Evolutionary conservation across 768 basidiomycete genomes (phyloP), one percentile per base, ranked within the genome.

Genomic region (Lentinula sp.): DNA sequence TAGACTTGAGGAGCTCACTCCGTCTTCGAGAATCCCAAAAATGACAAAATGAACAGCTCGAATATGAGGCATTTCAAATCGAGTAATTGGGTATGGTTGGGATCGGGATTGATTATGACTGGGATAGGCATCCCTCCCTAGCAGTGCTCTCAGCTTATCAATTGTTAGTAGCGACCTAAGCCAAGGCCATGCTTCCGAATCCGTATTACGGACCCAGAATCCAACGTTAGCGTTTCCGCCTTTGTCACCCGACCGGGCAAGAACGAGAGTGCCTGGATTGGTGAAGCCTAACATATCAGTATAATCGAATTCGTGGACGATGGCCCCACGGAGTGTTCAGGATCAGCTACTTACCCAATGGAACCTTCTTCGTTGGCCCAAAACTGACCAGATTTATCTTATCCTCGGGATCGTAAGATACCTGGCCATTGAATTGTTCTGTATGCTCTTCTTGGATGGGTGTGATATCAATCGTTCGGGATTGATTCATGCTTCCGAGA

Each of bases 151-250:
- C 10, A 59, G 13, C 34, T 48, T 59, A 3, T 59, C 46, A 5
- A 59, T 59, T 10, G 57, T 59, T 10, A 59, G 40, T 32, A 59
- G 42, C 31, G 57, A 59, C 40, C 23, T 45, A 37, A 59, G 57
- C 55, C 55, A 56, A 7, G 55, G 55, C 57, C 57, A 59, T 21
- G 57, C 45, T 32, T 50, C 45, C 4, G 32, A 32, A 49, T 59
- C 16, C 10, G n/a, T 35, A 9, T 56, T 28, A n/a, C 45, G 10
- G 37, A 59, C 57, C 57, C 57, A 59, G 15, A 59, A 50, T 13
- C 57, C 57, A n/a, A 59, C 57, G 28, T 59, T 59, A 23, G 57
- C 45, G 34, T 59, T 59, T 28, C 34, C 57, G 21, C 57, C 57
- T 39, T 59, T 59, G 34, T 59, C 57, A 13, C 57, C 57, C 31